Conservation (phyloP, 2,329 filamentous ascomycete species). For the Teratosphaeria nubilosa region DNA sequence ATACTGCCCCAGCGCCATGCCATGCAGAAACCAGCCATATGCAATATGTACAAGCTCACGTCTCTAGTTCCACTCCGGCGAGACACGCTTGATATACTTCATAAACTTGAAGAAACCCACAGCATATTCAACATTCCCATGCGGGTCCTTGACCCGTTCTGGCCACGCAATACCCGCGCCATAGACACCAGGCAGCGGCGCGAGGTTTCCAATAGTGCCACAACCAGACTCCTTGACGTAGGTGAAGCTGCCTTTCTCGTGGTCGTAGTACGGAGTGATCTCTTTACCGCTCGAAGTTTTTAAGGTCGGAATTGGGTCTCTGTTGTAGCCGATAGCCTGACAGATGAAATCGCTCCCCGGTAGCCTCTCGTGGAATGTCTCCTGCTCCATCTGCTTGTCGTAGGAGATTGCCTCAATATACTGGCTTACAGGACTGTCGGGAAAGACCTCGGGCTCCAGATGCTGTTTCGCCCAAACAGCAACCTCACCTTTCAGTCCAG, state of each 20-base stretch:
- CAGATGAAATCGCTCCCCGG: slow-evolving; percentile 43
- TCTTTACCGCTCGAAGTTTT: slow-evolving; percentile 23
- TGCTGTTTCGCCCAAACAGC: slow-evolving; percentile 50
- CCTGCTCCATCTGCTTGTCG: slow-evolving; percentile 39
- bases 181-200: slow-evolving; percentile 42
- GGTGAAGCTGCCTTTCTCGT: slow-evolving; percentile 29
- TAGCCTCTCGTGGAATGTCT: slow-evolving; percentile 38
- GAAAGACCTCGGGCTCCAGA: slow-evolving; percentile 44
- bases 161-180: slow-evolving; percentile 57
- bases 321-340: slow-evolving; percentile 50
- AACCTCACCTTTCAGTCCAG: slow-evolving; percentile 52
- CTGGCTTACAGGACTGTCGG: slow-evolving; percentile 35
- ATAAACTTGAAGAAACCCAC: slow-evolving; percentile 59
- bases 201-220: slow-evolving; percentile 9
- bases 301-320: slow-evolving; percentile 41
- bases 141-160: slow-evolving; percentile 49
- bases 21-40: not conserved
- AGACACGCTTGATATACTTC: slow-evolving; percentile 48
- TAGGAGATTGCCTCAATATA: slow-evolving; percentile 31
- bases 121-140: slow-evolving; percentile 51
- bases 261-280: slow-evolving; percentile 34
- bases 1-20: not conserved
- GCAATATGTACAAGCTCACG: not conserved
- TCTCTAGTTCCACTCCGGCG: slow-evolving; percentile 39
- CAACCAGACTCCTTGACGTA: slow-evolving; percentile 11